Evolutionary conservation across 345 rosid species (phyloP).

Genomic region (Psidium guajava): DNA sequence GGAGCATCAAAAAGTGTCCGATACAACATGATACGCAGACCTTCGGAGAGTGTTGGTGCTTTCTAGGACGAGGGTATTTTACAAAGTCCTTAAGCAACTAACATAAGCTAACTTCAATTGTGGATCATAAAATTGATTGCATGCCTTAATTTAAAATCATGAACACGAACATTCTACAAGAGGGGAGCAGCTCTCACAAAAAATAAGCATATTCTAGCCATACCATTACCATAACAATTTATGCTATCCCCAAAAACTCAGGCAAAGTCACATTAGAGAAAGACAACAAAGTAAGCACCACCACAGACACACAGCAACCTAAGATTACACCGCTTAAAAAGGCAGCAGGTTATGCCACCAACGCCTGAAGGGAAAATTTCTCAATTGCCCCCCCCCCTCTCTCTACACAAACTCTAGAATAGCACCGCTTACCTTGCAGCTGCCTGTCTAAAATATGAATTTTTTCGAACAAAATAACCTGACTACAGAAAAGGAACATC

Average conservation of each 20-base stretch:
- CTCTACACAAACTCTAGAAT: neutral
- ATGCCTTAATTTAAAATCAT: neutral
- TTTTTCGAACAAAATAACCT: neutral
- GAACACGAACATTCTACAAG: neutral
- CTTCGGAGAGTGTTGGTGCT: too few species aligned
- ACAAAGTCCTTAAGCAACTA: neutral
- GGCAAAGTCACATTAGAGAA: neutral
- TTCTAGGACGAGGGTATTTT: neutral
- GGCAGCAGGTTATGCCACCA: neutral
- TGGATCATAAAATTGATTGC: neutral
- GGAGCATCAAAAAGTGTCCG: too few species aligned
- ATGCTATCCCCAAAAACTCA: neutral
- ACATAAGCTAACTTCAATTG: neutral
- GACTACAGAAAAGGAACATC: neutral
- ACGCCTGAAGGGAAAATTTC: neutral
- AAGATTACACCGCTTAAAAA: neutral
- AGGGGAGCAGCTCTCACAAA: neutral
- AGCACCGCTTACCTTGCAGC: neutral
- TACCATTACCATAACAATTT: neutral
- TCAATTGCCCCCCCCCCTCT: neutral
- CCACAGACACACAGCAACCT: neutral
- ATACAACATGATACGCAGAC: too few species aligned
- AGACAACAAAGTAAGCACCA: neutral
- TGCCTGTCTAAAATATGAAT: neutral
- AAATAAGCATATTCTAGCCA: neutral